Percentiles rank a stretch among this genome's conserved stretches.
These are phyloP conservation scores for Ramularia collo-cygni DNA, from an alignment of 2,329 filamentous ascomycete species.

Conservation along the genomic window DNA sequence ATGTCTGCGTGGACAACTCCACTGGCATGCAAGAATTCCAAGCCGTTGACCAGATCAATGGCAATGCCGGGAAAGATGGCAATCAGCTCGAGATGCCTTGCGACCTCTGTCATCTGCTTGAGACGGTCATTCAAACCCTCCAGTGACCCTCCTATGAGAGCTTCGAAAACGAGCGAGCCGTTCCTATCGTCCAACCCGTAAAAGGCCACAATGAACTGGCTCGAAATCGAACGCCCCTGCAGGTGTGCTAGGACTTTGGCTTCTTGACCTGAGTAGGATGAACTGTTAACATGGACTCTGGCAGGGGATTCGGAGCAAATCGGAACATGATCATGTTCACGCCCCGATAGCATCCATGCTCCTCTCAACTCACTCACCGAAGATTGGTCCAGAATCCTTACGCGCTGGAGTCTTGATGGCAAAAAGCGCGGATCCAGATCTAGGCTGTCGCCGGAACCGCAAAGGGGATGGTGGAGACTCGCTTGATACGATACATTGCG, in stretches of 20 bases:
- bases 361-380: constrained; percentile 8
- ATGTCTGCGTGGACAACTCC: constrained; percentile 40
- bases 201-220: constrained; percentile 28
- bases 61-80: constrained; percentile 36
- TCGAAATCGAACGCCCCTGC: constrained; percentile 16
- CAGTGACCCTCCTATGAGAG: constrained; percentile 27
- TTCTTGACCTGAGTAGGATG: constrained; percentile 24
- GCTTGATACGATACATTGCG: background rate
- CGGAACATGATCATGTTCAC: too few species aligned
- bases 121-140: constrained; percentile 25
- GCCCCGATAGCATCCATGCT: too few species aligned
- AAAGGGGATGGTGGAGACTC: too few species aligned
- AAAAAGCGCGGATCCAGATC: constrained; percentile 17
- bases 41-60: constrained; percentile 33
- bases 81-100: constrained; percentile 32
- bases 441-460: background rate
- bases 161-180: constrained; percentile 28
- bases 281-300: too few species aligned
- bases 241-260: constrained; percentile 28
- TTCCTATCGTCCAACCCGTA: constrained; percentile 28
- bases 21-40: constrained; percentile 37
- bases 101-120: constrained; percentile 27
- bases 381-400: constrained; percentile 28
- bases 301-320: too few species aligned
- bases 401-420: constrained; percentile 31